Base-by-base conservation (phyloP, 2,329 filamentous ascomycete species). In the Aspergillus hortae region DNA sequence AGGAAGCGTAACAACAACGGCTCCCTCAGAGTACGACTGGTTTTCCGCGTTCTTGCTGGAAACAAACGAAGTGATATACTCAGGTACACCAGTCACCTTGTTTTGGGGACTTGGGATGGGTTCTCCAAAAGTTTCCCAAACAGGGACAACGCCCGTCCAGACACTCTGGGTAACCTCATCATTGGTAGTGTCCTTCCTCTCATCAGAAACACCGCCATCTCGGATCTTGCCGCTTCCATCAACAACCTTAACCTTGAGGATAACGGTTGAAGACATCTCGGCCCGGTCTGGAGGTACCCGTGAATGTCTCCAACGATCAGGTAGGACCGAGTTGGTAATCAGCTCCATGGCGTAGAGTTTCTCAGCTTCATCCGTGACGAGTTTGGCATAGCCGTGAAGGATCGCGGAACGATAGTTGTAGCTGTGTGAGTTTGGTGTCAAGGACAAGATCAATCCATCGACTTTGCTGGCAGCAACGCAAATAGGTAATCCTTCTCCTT, bases 361-460 rank as follows among this genome's bases (percentile, higher is more conserved):
- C 74, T 95, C 90, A 2, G 79, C 81, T 0, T 73, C 68, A 54
- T 87, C 82, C 2, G 82, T 81, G 6, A 95, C 88, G 1, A 87
- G 70, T 7, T 72, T 77, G 0, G 87, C 90, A 66, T 85, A 82
- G 1, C 90, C 91, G 64, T 92, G 90, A 11, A 94, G 77, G 7
- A 90, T 76, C 10, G 88, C 88, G 36, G 86, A 90, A 56, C 89
- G 88, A 74, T 94, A 95, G 76, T 95, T 92, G 77, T 90, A 92
- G 74, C 83, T 89, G 76, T 95, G 89, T 53, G 82, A 83, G 74
- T 89, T 88, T 11, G 90, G 88, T 0, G 90, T 90, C 12, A 95
- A 80, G 17, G 88, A 82, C 30, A 95, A 82, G 7, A 95, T 85
- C 48, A 94, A 76, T 36, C 90, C 90, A 72, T 95, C 89, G 36